These are phyloP conservation scores for Didymella pinodella DNA, from an alignment of 2,329 filamentous ascomycete species.

Conservation along the genomic window DNA sequence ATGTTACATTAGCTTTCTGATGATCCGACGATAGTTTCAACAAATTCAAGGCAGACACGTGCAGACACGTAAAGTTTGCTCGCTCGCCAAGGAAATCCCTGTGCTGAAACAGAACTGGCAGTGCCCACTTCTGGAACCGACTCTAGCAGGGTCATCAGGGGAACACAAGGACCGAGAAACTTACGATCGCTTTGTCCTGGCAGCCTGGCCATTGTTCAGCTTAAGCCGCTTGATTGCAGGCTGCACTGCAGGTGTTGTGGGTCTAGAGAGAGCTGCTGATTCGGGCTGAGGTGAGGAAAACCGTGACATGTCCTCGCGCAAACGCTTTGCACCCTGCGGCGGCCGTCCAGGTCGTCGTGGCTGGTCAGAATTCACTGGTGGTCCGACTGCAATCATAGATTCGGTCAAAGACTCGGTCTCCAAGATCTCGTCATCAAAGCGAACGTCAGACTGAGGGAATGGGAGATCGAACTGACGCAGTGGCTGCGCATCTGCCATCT, in stretches of 20 bases:
- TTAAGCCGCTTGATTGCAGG: conserved; percentile 47
- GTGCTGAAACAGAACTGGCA: conserved; percentile 38
- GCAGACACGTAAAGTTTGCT: conserved; percentile 46
- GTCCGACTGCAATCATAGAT: conserved; percentile 47
- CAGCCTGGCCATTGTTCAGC: conserved; percentile 47
- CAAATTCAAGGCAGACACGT: conserved; percentile 38
- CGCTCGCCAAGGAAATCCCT: conserved; percentile 38
- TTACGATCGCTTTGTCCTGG: conserved; percentile 51
- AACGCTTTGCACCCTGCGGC: conserved; percentile 43
- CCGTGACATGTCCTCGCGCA: conserved; percentile 40
- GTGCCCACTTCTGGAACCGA: conserved; percentile 27
- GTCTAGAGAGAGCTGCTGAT: conserved; percentile 43
- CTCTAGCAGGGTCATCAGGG: conserved; percentile 23
- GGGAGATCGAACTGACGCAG: conserved; percentile 33
- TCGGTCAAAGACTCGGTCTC: conserved; percentile 49
- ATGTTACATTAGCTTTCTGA: conserved; percentile 43
- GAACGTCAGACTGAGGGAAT: conserved; percentile 43
- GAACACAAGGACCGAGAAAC: conserved; percentile 29
- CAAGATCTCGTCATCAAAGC: conserved; percentile 49
- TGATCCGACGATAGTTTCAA: conserved; percentile 32
- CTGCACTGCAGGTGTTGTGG: conserved; percentile 44
- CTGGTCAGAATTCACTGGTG: conserved; percentile 43
- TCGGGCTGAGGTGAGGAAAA: conserved; percentile 45
- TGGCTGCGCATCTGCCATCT: conserved; percentile 38
- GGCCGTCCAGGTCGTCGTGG: conserved; percentile 42